phyloP scores from a whole-genome alignment of 176 grass and related monocot species.

The Typha latifolia region DNA sequence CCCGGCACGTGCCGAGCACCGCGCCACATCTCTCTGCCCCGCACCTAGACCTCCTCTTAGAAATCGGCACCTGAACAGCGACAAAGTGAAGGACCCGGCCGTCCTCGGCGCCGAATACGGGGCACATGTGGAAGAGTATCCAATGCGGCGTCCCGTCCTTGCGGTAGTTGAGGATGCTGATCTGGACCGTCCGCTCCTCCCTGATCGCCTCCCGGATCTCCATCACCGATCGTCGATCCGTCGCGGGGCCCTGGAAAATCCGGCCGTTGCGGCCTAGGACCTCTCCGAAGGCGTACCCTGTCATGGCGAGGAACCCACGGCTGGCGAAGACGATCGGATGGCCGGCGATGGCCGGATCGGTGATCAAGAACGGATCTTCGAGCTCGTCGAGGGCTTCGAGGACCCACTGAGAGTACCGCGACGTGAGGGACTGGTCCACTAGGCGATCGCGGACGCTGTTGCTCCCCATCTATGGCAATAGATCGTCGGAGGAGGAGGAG shows the following conservation, averaged over 20 bases:
- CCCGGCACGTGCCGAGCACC: conserved; percentile 42
- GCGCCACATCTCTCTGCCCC: neutral
- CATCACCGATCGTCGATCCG: conserved; percentile 50
- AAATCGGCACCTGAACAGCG: conserved; percentile 77
- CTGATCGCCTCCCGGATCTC: conserved; percentile 71
- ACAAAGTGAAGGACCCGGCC: conserved; percentile 72
- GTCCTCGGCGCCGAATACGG: conserved; percentile 56
- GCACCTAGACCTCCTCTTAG: neutral
- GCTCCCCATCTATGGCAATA: neutral
- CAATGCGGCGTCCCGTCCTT: conserved; percentile 74
- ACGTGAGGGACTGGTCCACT: conserved; percentile 41
- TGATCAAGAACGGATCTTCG: conserved; percentile 62
- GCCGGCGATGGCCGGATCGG: conserved; percentile 62
- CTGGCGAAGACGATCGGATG: conserved; percentile 96
- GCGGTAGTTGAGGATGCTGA: conserved; percentile 59
- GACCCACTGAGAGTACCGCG: conserved; percentile 80
- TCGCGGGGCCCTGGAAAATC: conserved; percentile 82
- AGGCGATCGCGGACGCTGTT: neutral
- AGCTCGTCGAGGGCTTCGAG: conserved; percentile 74
- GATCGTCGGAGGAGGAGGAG: conserved; percentile 1
- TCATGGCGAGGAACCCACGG: conserved; percentile 41
- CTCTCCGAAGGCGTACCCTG: conserved; percentile 43
- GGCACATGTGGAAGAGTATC: conserved; percentile 71
- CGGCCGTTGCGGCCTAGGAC: conserved; percentile 68
- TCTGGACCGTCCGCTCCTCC: conserved; percentile 43